A percentile compares a stretch with the other conserved stretches of the same genome.
These are phyloP conservation scores for Gastrodia elata DNA, from an alignment of 106 monocot genomes.

Conservation along the genomic window DNA sequence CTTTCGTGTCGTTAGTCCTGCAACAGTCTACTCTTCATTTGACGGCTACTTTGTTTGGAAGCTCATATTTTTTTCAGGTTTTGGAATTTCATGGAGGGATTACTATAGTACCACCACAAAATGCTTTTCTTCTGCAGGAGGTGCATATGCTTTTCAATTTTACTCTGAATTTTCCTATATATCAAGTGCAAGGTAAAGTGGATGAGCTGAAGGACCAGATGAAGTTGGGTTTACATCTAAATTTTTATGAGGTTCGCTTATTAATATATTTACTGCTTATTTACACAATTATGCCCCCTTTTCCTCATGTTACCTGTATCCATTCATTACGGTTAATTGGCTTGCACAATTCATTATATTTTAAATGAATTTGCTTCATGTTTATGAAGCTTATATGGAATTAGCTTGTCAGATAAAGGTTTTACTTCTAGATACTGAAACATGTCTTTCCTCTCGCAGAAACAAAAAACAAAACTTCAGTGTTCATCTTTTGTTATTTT, in stretches of 20 bases:
- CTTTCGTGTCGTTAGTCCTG: slow-evolving; percentile 50
- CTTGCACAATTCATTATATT: not conserved
- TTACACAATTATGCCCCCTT: not conserved
- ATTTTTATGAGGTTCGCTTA: slow-evolving; percentile 62
- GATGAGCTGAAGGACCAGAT: slow-evolving; percentile 71
- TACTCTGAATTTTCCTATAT: slow-evolving; percentile 72
- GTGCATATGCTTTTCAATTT: slow-evolving; percentile 69
- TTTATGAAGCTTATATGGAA: not conserved
- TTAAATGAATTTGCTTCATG: not conserved
- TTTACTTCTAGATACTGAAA: not conserved
- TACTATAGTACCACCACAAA: slow-evolving; percentile 74
- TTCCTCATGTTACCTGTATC: not conserved
- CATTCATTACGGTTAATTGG: not conserved
- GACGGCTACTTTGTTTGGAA: slow-evolving; percentile 74
- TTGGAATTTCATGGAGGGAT: slow-evolving; percentile 83
- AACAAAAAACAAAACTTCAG: not conserved
- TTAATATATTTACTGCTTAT: not conserved
- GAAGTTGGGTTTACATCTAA: slow-evolving; percentile 69
- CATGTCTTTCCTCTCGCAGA: not conserved
- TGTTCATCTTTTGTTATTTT: not conserved
- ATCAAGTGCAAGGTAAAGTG: slow-evolving; percentile 49
- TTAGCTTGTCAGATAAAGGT: not conserved
- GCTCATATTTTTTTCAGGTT: slow-evolving; percentile 72
- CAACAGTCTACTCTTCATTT: slow-evolving; percentile 54
- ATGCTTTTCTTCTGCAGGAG: slow-evolving; percentile 78